Base-by-base conservation (phyloP, 495 filamentous ascomycete species). In the Paragyromitra xinjiangensis region DNA sequence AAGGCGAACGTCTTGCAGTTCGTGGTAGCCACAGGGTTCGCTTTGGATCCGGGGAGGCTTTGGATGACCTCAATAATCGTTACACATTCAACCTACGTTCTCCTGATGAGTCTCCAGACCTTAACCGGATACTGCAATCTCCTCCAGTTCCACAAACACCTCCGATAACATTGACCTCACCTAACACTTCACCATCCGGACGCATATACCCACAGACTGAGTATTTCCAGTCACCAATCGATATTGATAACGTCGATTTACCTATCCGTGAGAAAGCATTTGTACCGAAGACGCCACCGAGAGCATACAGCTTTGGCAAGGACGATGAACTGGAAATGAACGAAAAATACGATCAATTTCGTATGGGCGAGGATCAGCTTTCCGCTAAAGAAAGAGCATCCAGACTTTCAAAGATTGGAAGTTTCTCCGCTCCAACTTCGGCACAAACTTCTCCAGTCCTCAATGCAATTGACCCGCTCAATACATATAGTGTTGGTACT, bases 391-490 rank as follows among this genome's bases (percentile, higher is more conserved):
- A 82, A 65, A 64, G 55, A 14, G 65, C 67, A 14, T 59, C 68
- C 40, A 81, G 69, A 55, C 51, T 78, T 68, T 71, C 71, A 62
- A 80, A 45, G 45, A 61, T 71, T 64, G 77, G 81, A 29, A 78
- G 81, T 64, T 76, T 78, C 50, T 82, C 81, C 22, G 81, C 73
- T 40, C 81, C 81, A n/a, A 79, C 26, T 34, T 82, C 81, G 29
- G 59, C 63, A 19, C 77, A 65, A 22, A 69, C 26, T 39, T 82
- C 81, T 3, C 81, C 81, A 42, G 56, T 63, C 16, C 61, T 80
- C 7, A 51, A 59, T 48, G 45, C 73, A 3, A 42, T 63, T 22
- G 53, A 45, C 34, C 42, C 55, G 22, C 72, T 55, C 34, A 59
- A 58, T 64, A 24, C 50, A 9, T 82, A 61, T 16, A 69, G 64